These are phyloP conservation scores for Cladosporium sp. DNA, from an alignment of 2,329 filamentous ascomycete species.

Conservation along the genomic window DNA sequence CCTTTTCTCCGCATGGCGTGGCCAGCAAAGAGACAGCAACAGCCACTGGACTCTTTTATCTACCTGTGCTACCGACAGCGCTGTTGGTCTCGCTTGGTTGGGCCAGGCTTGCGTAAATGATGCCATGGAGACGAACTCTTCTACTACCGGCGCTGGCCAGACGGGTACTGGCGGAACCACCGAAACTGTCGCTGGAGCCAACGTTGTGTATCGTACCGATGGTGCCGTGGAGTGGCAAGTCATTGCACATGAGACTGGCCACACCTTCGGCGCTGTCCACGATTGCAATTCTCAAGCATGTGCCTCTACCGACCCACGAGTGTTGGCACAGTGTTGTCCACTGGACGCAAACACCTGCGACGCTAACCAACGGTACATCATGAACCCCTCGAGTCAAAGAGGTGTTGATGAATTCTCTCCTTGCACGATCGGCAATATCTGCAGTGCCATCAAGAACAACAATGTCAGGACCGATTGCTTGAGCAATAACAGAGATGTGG, in stretches of 20 bases:
- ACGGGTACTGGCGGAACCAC: conserved; percentile 43
- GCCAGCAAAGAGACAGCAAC: conserved; percentile 72
- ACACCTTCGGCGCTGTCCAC: conserved; percentile 94
- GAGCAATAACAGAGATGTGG: conserved; percentile 79
- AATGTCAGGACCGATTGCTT: conserved; percentile 77
- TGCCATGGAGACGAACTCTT: conserved; percentile 49
- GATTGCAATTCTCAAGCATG: conserved; percentile 78
- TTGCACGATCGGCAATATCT: conserved; percentile 92
- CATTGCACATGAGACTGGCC: conserved; percentile 89
- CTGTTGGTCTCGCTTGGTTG: conserved; percentile 90
- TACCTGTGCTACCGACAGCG: conserved; percentile 75
- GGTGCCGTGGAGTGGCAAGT: conserved; percentile 84
- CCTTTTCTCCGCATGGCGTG: conserved; percentile 86
- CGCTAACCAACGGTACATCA: conserved; percentile 79
- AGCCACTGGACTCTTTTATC: conserved; percentile 92
- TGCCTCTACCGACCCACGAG: conserved; percentile 58
- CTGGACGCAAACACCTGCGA: conserved; percentile 67
- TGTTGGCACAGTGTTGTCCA: conserved; percentile 76
- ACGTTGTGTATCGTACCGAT: conserved; percentile 78
- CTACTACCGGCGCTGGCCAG: conserved; percentile 39
- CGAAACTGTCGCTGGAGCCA: conserved; percentile 80
- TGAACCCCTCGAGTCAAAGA: conserved; percentile 84
- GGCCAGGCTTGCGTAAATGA: conserved; percentile 74
- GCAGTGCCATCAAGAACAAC: conserved; percentile 75
- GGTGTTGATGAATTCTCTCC: conserved; percentile 79